These are phyloP conservation scores for Mycena venus DNA, from an alignment of 768 basidiomycete species.

Conservation along the genomic window DNA sequence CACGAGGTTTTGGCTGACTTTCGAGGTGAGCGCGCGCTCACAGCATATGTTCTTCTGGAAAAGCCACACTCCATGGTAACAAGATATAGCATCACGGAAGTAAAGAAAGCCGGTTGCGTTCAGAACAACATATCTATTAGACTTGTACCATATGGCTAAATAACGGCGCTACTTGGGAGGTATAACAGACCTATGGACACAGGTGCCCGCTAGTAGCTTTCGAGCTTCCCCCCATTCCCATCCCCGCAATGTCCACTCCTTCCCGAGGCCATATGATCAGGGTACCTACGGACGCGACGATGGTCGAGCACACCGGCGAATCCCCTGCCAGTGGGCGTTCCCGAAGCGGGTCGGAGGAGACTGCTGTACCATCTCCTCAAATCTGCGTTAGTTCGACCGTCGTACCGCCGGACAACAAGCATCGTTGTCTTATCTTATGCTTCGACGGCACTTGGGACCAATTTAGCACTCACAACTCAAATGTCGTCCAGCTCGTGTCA, in stretches of 20 bases:
- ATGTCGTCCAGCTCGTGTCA: constrained; percentile 65
- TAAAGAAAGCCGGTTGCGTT: too few relatives aligned
- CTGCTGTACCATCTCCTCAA: background rate
- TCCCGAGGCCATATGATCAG: background rate
- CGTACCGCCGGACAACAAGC: constrained; percentile 56
- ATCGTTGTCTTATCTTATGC: constrained; percentile 64
- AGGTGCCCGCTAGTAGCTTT: constrained; percentile 37
- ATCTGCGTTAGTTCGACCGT: too few relatives aligned
- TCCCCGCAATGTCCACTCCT: background rate
- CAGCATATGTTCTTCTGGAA: too few relatives aligned
- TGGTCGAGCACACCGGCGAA: background rate
- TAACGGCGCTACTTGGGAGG: too few relatives aligned
- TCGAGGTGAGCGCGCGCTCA: too few relatives aligned
- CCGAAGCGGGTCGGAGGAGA: background rate
- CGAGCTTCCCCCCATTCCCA: background rate
- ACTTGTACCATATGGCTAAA: too few relatives aligned
- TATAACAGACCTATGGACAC: too few relatives aligned
- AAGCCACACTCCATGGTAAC: too few relatives aligned
- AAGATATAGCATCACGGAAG: too few relatives aligned
- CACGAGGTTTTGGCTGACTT: too few relatives aligned
- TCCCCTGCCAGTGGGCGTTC: background rate
- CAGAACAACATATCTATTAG: too few relatives aligned
- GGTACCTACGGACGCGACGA: background rate
- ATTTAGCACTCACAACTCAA: constrained; percentile 67
- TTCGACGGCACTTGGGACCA: constrained; percentile 72